These are phyloP conservation scores for Delphinella strobiligena DNA, from an alignment of 2,329 filamentous ascomycete genomes.

Conservation along the genomic window DNA sequence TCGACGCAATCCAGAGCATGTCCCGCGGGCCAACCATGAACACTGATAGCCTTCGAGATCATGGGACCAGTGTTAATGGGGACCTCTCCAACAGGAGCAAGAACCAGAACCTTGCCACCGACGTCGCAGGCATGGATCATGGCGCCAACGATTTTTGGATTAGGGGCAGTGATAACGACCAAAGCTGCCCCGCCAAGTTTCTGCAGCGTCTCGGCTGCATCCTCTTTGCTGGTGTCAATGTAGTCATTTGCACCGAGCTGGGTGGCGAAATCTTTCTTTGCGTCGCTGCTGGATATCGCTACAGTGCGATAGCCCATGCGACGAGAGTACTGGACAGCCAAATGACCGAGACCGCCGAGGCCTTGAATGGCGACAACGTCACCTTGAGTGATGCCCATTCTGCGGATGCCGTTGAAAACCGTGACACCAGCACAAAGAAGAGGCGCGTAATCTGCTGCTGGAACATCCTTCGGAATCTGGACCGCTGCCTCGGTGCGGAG, in stretches of 20 bases:
- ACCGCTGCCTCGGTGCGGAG: conserved; percentile 50
- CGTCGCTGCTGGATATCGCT: conserved; percentile 35
- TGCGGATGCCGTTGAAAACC: conserved; percentile 39
- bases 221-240: conserved; percentile 40
- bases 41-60: conserved; percentile 34
- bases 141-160: conserved; percentile 40
- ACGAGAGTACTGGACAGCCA: conserved; percentile 41
- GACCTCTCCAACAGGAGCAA: conserved; percentile 38
- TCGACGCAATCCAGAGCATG: conserved; percentile 42
- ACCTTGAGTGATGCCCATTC: conserved; percentile 34
- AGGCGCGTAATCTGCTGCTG: conserved; percentile 33
- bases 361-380: conserved; percentile 40
- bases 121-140: conserved; percentile 43
- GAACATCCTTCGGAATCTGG: conserved; percentile 34
- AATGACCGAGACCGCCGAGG: conserved; percentile 36
- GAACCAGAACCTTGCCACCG: conserved; percentile 47
- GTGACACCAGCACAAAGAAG: conserved; percentile 40
- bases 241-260: conserved; percentile 46
- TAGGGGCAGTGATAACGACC: conserved; percentile 53
- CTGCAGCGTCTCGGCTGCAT: conserved; percentile 37
- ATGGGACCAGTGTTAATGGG: conserved; percentile 30
- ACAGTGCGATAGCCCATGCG: conserved; percentile 42
- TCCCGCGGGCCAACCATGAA: conserved; percentile 42
- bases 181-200: conserved; percentile 50
- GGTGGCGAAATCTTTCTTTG: conserved; percentile 42